Percentiles rank a stretch among this genome's conserved stretches.
These are phyloP conservation scores for Trichophyton rubrum DNA, from an alignment of 2,329 filamentous ascomycete species.

Conservation along the genomic window DNA sequence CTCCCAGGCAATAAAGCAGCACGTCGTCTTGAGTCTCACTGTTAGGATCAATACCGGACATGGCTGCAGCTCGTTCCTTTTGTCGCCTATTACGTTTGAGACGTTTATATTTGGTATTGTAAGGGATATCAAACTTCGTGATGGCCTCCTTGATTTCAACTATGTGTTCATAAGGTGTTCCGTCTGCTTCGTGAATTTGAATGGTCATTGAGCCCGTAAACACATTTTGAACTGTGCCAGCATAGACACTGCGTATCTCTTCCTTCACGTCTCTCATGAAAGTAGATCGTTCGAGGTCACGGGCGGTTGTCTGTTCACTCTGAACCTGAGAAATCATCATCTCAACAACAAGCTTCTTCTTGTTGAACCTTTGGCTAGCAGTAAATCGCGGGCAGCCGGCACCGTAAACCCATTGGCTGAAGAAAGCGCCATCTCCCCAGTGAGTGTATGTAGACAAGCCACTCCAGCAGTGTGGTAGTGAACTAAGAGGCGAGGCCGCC, in stretches of 20 bases:
- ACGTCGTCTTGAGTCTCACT: constrained; percentile 63
- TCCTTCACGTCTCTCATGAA: constrained; percentile 83
- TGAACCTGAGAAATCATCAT: constrained; percentile 75
- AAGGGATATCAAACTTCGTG: constrained; percentile 85
- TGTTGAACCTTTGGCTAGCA: constrained; percentile 85
- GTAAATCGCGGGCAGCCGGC: constrained; percentile 81
- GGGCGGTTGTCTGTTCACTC: constrained; percentile 42
- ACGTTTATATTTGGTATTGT: constrained; percentile 98
- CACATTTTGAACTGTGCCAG: constrained; percentile 58
- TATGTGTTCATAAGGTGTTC: constrained; percentile 95
- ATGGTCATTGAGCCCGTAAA: constrained; percentile 98
- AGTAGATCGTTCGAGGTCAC: constrained; percentile 54
- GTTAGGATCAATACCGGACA: constrained; percentile 49
- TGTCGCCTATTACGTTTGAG: constrained; percentile 76
- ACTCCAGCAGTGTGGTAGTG: not conserved
- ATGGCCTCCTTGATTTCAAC: constrained; percentile 82
- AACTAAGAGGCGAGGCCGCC: not conserved
- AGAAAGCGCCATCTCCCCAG: constrained; percentile 47
- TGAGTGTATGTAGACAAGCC: not conserved
- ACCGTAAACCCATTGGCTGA: constrained; percentile 81
- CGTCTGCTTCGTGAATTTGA: constrained; percentile 92
- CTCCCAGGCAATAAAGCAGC: constrained; percentile 80
- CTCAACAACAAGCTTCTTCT: constrained; percentile 91
- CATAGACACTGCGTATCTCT: constrained; percentile 54
- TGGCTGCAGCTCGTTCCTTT: constrained; percentile 60